Percentiles rank a stretch among this genome's conserved stretches.
These are phyloP conservation scores for Suillus subalutaceus DNA, from an alignment of 768 basidiomycete species.

Conservation along the genomic window DNA sequence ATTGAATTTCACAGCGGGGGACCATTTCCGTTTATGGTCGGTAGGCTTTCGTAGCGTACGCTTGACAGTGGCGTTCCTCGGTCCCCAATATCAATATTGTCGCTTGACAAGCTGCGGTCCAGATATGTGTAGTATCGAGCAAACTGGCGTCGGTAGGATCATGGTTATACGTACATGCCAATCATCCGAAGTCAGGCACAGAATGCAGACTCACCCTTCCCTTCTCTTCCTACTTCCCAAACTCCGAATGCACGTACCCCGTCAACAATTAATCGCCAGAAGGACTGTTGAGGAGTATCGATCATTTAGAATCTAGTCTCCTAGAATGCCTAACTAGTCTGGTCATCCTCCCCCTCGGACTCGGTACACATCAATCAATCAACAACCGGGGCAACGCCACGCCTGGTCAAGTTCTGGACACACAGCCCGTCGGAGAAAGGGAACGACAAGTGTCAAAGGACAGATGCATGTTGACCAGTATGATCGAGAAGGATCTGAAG, in stretches of 20 bases:
- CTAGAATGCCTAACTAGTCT: not conserved
- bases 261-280: slow-evolving; percentile 11
- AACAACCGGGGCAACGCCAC: slow-evolving; percentile 1
- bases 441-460: not conserved
- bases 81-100: not conserved
- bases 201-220: not conserved
- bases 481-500: not conserved
- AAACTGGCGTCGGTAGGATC: not conserved
- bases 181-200: slow-evolving; percentile 7
- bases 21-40: not conserved
- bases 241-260: not conserved
- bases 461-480: not conserved
- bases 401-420: not conserved
- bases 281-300: not conserved
- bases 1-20: not conserved
- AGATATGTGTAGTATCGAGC: not conserved
- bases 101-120: not conserved
- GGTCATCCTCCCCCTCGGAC: not conserved
- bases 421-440: slow-evolving; percentile 1
- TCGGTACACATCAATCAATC: not conserved
- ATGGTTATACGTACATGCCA: slow-evolving; percentile 1
- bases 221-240: not conserved
- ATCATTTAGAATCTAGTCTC: not conserved
- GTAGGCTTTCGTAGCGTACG: not conserved
- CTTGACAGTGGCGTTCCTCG: not conserved